These are phyloP conservation scores for Vachellia collinsii DNA, from an alignment of 306 rosid genomes.

Conservation along the genomic window DNA sequence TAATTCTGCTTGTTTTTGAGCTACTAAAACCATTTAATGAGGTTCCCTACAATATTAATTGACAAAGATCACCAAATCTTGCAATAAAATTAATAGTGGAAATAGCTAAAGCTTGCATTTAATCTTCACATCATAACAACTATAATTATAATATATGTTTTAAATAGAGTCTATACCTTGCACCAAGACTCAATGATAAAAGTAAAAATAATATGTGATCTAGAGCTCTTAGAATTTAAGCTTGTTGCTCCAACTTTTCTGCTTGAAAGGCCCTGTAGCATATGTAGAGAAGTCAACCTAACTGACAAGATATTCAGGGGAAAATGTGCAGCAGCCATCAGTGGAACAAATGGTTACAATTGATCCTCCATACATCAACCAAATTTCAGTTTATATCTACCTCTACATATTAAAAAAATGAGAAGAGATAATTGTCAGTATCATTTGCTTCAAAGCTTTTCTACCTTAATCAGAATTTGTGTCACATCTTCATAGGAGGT, in stretches of 20 bases:
- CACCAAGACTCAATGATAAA: slow-evolving; percentile 82
- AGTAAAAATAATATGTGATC: slow-evolving; percentile 86
- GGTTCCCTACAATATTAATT: slow-evolving; percentile 57
- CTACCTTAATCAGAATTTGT: slow-evolving; percentile 86
- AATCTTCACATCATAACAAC: slow-evolving; percentile 6
- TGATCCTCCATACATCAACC: slow-evolving; percentile 16
- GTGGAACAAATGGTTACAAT: background rate
- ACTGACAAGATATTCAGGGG: slow-evolving; percentile 12
- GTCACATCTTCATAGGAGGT: slow-evolving; percentile 80
- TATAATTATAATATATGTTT: slow-evolving; percentile 14
- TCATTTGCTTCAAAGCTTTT: slow-evolving; percentile 9
- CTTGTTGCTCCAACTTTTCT: slow-evolving; percentile 83
- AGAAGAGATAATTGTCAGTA: slow-evolving; percentile 23
- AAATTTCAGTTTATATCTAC: slow-evolving; percentile 17
- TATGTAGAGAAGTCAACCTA: slow-evolving; percentile 19
- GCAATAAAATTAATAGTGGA: slow-evolving; percentile 13
- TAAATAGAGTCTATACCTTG: slow-evolving; percentile 57
- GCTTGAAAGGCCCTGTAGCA: slow-evolving; percentile 89
- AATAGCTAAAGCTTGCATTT: slow-evolving; percentile 10
- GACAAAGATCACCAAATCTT: slow-evolving; percentile 30
- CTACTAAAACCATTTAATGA: slow-evolving; percentile 82
- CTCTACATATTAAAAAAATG: background rate
- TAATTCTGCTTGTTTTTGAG: slow-evolving; percentile 93
- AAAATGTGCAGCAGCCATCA: background rate
- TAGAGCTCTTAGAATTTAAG: slow-evolving; percentile 75